Base-by-base conservation (phyloP, 768 basidiomycete genomes). In the Pisolithus albus region DNA sequence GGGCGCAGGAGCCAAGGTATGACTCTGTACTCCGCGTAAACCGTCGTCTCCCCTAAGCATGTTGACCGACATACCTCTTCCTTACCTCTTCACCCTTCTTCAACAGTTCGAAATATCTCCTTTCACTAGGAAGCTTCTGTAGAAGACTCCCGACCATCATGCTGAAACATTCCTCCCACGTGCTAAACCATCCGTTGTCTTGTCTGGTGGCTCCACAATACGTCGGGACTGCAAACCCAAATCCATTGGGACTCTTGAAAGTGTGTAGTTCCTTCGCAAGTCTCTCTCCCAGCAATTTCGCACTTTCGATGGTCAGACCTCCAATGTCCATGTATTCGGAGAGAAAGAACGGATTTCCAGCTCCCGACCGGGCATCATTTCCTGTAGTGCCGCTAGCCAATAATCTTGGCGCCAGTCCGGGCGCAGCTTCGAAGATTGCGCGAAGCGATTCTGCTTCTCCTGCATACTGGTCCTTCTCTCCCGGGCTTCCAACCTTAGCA, bases 141-240 rank as follows among this genome's bases (percentile, higher is more conserved):
- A 86, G 64, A 46, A 91, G 64, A 54, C 80, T 81, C 30, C 72
- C 73, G 28, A 88, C 75, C 74, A 86, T 76, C 13, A 72, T 71
- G 60, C 72, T 72, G 61, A 76, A 90, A 57, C 86, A 88, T 52
- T 76, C 70, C 46, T 83, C 80, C 88, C 88, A 91, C 1, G 72
- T 80, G 18, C 77, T 68, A 59, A 75, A 83, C 84, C 86, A 87
- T 5, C 86, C 87, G 56, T 88, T 88, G 39, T 75, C 72, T 51
- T 86, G 72, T 44, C 79, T 75, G 1, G 88, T 90, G 4, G 73
- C 73, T 6, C 88, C 88, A 55, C 88, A 91, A 60, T 80, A 89
- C 5, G 88, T 90, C 1, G 88, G 85, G 16, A 86, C 75, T 5
- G 70, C 68, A 61, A 89, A 90, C 3, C 88, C 88, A 62, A 81